These are phyloP conservation scores for Amaranthus hypochondriacus DNA, from an alignment of 148 eudicot species.

Conservation along the genomic window DNA sequence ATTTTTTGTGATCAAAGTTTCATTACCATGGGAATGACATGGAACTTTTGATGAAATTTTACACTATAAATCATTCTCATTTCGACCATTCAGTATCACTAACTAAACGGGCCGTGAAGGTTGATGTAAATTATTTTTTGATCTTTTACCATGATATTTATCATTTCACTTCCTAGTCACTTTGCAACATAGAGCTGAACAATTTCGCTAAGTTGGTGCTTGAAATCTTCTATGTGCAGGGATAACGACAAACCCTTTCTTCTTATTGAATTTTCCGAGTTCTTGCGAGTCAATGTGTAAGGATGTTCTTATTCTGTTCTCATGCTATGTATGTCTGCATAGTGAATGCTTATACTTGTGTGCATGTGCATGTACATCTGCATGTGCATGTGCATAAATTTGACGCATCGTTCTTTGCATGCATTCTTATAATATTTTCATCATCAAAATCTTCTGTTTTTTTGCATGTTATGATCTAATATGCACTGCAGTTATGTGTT, in stretches of 20 bases:
- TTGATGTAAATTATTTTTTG: too few species aligned
- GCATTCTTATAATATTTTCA: constrained; percentile 3
- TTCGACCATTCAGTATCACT: too few species aligned
- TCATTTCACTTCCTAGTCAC: not conserved
- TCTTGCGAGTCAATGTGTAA: constrained; percentile 68
- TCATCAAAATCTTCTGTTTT: not conserved
- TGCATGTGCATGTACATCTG: not conserved
- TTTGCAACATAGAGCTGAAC: not conserved
- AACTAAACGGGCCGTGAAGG: too few species aligned
- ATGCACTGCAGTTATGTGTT: constrained; percentile 64
- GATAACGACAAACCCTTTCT: constrained; percentile 56
- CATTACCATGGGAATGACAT: too few species aligned
- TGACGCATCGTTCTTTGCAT: not conserved
- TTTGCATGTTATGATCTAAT: constrained; percentile 15
- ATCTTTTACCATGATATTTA: not conserved
- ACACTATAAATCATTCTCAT: too few species aligned
- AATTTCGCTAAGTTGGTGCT: constrained; percentile 19
- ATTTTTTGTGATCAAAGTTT: too few species aligned
- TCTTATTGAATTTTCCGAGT: constrained; percentile 70
- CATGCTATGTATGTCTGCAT: not conserved
- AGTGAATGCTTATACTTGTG: not conserved
- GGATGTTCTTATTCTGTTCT: constrained; percentile 20
- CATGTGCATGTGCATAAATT: not conserved
- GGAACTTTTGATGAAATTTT: too few species aligned
- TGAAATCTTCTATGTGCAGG: constrained; percentile 43